Evolutionary conservation across 768 basidiomycete species (phyloP), one percentile per base, ranked within the genome.

Genomic region (Leccinum imitatum): DNA sequence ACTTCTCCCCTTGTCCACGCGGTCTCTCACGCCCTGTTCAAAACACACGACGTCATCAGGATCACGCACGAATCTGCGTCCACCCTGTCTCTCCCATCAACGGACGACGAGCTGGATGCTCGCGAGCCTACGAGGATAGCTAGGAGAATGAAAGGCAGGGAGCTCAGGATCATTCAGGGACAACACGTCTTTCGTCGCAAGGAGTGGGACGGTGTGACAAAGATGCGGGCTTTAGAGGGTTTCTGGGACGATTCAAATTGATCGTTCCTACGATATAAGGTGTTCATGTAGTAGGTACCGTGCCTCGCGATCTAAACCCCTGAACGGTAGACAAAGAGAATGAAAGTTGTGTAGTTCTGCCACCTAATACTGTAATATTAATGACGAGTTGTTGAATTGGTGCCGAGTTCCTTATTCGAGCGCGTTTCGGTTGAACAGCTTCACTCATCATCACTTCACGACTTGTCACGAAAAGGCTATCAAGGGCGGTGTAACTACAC

Each of bases 111-210:
- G 71, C 74, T 84, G 39, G 94, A 97, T 67, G 67, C 63, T 4
- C 74, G 67, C 10, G 67, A 91, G 53, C 87, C 87, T 3, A 79
- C 87, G 65, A 79, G 94, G 60, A 83, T 79, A 65, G 81, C 83
- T 2, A 80, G 80, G 61, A 80, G 95, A 55, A 93, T 96, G 90
- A 82, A 87, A 41, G 88, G 87, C 25, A 79, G 95, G 58, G 96
- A 99, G 73, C 76, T 99, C 58, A 83, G 89, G 57, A 79, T 98
- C 23, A 78, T 99, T 1, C 90, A 91, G 66, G 87, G 87, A 10
- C 87, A 90, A 67, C 82, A 84, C 61, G 77, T 91, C 30, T 83
- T 93, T 52, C 77, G 86, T 33, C 82, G 69, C 25, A 73, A 71
- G 9, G 70, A 69, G 10, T 76, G 72, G 44, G 69, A 77, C 6